Conservation (phyloP, 805 yeast genomes). For the Lipomyces oligophaga region DNA sequence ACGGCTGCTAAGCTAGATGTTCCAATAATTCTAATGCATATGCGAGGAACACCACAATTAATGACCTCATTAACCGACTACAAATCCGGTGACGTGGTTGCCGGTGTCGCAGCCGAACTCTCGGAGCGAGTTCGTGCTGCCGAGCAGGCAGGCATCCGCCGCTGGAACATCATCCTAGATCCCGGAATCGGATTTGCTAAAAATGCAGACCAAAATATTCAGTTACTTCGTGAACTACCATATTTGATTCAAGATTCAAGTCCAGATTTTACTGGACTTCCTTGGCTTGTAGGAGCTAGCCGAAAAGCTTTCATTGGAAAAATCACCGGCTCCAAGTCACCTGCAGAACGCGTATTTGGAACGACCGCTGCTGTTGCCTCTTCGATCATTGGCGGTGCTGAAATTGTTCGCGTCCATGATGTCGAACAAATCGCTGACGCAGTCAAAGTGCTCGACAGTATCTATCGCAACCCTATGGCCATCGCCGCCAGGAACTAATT, state of each 20-base stretch:
- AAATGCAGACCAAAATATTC: conserved; percentile 62
- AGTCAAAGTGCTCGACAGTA: conserved; percentile 65
- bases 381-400: conserved; percentile 66
- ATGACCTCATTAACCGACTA: conserved; percentile 65
- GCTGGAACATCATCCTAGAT: conserved; percentile 90
- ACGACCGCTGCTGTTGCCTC: conserved; percentile 74
- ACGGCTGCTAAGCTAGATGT: conserved; percentile 63
- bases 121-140: conserved; percentile 55
- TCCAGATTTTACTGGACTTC: conserved; percentile 31
- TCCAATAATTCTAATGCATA: conserved; percentile 78
- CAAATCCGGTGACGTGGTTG: conserved; percentile 41
- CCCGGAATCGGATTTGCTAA: conserved; percentile 99
- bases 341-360: conserved; percentile 65
- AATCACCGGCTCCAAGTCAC: conserved; percentile 53
- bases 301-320: conserved; percentile 83
- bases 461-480: conserved; percentile 37
- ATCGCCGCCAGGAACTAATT: too few species aligned
- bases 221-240: conserved; percentile 47
- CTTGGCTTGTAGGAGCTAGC: conserved; percentile 76
- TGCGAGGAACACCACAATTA: conserved; percentile 73
- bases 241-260: conserved; percentile 28
- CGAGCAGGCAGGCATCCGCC: conserved; percentile 56
- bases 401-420: conserved; percentile 87
- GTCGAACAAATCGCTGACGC: conserved; percentile 56
- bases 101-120: conserved; percentile 65